Evolutionary conservation across 495 filamentous ascomycete species (phyloP), one percentile per base, ranked within the genome.

Genomic region (Parachaetomium inaequale): DNA sequence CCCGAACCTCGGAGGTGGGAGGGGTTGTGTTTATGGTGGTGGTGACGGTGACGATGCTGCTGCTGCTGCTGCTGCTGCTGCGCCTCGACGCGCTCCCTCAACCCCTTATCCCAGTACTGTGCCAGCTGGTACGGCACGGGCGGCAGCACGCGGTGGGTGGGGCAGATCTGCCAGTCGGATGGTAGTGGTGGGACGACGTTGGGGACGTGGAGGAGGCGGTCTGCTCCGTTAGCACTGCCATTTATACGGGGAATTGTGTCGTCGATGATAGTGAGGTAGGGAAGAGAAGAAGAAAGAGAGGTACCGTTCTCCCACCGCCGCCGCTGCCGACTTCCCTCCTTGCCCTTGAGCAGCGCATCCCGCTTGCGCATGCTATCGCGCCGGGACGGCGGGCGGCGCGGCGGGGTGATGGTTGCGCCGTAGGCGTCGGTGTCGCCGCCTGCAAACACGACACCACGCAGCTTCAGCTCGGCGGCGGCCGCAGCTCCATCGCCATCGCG

Each of bases 291-390:
- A 31, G 19, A 28, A 21, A 45, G 21, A 21, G 40, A 55, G 50
- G 19, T 49, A 96, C 92, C 92, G 74, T 98, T 98, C 78, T 98
- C 94, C 92, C 92, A 97, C 43, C 93, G 82, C 69, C 91, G 88
- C 50, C 94, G 82, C 58, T 92, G 85, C 46, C 93, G 83, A 62
- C 85, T 92, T n/a, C 94, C 94, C 69, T 96, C 91, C 65, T 92
- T 96, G 52, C 93, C 94, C 75, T 90, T 93, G n/a, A 92, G 76
- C 54, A 95, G 66, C 11, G 87, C 86, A 68, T 97, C 93, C 28
- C 93, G 73, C 43, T 68, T 68, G 43, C 72, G 72, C 66, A 75
- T 68, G 62, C 76, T 82, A 47, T 83, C 81, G 7, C 81, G 74
- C 28, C 70, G 67, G 46, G 74, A 74, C 0, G 65, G 68, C 28